These are phyloP conservation scores for Ceratobasidium sp. DNA, from an alignment of 1,284 basidiomycete genomes.

Conservation along the genomic window DNA sequence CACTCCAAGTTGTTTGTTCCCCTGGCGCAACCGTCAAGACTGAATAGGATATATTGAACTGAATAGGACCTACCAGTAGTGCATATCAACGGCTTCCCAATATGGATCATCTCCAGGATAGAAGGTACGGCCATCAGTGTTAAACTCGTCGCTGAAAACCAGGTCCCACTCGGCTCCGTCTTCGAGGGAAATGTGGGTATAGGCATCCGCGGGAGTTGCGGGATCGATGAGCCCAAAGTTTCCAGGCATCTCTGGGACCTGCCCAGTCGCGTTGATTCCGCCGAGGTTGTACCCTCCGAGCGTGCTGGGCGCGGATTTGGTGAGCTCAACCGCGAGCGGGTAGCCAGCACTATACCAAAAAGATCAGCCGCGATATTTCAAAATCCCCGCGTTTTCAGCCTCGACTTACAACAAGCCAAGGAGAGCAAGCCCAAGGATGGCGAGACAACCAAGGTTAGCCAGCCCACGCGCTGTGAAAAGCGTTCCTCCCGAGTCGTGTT, in stretches of 20 bases:
- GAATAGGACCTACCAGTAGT: slow-evolving; percentile 64
- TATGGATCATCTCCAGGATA: slow-evolving; percentile 67
- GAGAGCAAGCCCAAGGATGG: slow-evolving; percentile 65
- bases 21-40: slow-evolving; percentile 4
- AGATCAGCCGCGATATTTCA: neutral
- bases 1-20: slow-evolving; percentile 57
- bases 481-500: slow-evolving; percentile 63
- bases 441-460: slow-evolving; percentile 76
- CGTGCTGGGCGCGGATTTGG: slow-evolving; percentile 44
- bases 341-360: slow-evolving; percentile 50
- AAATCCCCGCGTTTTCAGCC: neutral
- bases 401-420: slow-evolving; percentile 72
- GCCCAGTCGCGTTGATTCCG: slow-evolving; percentile 58
- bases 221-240: slow-evolving; percentile 76
- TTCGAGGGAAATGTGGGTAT: slow-evolving; percentile 47
- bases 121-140: slow-evolving; percentile 68
- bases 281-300: slow-evolving; percentile 60
- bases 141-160: slow-evolving; percentile 60
- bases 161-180: slow-evolving; percentile 52
- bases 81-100: slow-evolving; percentile 78
- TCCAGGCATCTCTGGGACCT: slow-evolving; percentile 69
- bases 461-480: slow-evolving; percentile 76
- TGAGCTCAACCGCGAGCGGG: slow-evolving; percentile 50
- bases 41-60: neutral
- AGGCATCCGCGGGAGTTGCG: slow-evolving; percentile 63